A percentile compares a stretch with the other conserved stretches of the same genome.
Evolutionary conservation across 1,284 basidiomycete species (phyloP).

Genomic region (Exsudoporus floridanus): DNA sequence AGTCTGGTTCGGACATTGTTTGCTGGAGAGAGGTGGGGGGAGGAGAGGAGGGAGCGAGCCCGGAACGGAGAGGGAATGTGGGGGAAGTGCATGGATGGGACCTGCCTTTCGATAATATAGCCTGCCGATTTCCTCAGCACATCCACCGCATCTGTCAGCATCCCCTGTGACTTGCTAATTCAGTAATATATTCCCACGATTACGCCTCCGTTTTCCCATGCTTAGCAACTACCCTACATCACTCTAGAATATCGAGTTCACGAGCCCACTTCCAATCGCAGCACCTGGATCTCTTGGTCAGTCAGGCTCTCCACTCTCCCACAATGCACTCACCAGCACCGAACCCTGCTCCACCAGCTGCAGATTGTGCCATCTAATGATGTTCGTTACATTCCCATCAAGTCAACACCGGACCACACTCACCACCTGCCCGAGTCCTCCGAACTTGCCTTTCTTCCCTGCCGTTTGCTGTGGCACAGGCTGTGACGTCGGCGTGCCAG

Average conservation of each 20-base stretch:
- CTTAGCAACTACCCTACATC: slow-evolving; percentile 18
- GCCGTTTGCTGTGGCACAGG: slow-evolving; percentile 41
- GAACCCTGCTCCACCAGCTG: slow-evolving; percentile 60
- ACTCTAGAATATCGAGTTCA: slow-evolving; percentile 45
- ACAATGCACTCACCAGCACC: slow-evolving; percentile 48
- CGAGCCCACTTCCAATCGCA: slow-evolving; percentile 47
- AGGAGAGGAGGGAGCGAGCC: background rate
- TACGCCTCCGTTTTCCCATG: slow-evolving; percentile 22
- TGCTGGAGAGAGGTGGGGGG: background rate
- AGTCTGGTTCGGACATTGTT: slow-evolving; percentile 25
- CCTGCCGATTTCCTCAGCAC: slow-evolving; percentile 32
- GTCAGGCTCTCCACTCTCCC: background rate
- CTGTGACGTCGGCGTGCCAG: slow-evolving; percentile 36
- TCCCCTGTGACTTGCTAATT: slow-evolving; percentile 22
- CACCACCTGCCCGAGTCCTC: slow-evolving; percentile 59
- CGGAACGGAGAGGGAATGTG: background rate
- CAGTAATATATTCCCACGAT: slow-evolving; percentile 27
- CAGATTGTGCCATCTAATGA: slow-evolving; percentile 54
- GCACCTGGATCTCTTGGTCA: slow-evolving; percentile 34
- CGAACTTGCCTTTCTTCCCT: slow-evolving; percentile 61
- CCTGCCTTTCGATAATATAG: slow-evolving; percentile 29
- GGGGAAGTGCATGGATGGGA: slow-evolving; percentile 27
- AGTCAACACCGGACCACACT: slow-evolving; percentile 14
- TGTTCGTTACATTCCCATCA: background rate
- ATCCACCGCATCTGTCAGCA: slow-evolving; percentile 34